These are phyloP conservation scores for Ceratobasidium sp. DNA, from an alignment of 1,284 basidiomycete genomes.

Conservation along the genomic window DNA sequence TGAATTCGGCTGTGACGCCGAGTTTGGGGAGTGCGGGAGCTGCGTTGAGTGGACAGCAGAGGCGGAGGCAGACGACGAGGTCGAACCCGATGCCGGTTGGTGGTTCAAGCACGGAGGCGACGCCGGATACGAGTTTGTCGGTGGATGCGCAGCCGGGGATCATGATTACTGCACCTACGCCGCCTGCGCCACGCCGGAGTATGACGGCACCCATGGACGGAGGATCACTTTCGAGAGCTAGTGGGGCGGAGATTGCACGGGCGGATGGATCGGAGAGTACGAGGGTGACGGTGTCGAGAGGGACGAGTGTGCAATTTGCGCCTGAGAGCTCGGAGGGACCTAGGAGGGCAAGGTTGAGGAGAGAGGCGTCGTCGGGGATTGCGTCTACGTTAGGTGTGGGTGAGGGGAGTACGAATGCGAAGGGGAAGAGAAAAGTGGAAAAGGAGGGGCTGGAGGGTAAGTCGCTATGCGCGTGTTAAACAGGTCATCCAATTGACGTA, in stretches of 20 bases:
- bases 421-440: constrained; percentile 42
- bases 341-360: neutral
- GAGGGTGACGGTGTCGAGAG: constrained; percentile 17
- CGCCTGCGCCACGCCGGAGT: constrained; percentile 36
- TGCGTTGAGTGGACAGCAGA: neutral
- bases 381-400: neutral
- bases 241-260: neutral
- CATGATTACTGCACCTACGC: constrained; percentile 39
- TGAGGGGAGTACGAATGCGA: constrained; percentile 12
- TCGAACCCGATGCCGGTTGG: constrained; percentile 10
- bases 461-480: neutral
- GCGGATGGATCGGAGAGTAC: neutral
- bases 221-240: neutral
- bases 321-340: constrained; percentile 31
- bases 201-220: constrained; percentile 40
- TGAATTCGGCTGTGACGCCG: constrained; percentile 32
- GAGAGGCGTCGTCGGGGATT: neutral
- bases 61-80: constrained; percentile 13
- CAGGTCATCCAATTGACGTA: neutral
- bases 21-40: neutral
- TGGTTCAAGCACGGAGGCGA: neutral
- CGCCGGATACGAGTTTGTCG: constrained; percentile 18
- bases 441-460: constrained; percentile 24
- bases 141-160: constrained; percentile 17
- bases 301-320: constrained; percentile 40